Conservation (phyloP, 2,329 filamentous ascomycete species). For the Talaromyces funiculosus region DNA sequence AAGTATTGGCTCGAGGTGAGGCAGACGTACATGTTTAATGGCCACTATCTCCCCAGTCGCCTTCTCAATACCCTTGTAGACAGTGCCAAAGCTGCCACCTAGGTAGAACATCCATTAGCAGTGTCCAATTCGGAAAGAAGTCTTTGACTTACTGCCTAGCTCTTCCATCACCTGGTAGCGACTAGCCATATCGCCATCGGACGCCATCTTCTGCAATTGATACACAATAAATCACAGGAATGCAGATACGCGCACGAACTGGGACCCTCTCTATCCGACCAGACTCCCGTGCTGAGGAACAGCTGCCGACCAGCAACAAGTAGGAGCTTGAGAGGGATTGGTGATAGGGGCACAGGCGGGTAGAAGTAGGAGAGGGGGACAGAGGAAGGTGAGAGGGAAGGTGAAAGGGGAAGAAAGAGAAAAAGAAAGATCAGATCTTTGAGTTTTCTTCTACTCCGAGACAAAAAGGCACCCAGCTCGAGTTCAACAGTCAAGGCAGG, state of each 20-base stretch:
- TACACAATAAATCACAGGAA: background rate
- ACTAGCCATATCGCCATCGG: conserved; percentile 57
- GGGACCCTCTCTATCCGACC: background rate
- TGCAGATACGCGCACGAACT: conserved; percentile 1
- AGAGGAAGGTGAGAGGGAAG: background rate
- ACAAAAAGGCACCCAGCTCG: background rate
- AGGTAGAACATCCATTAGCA: conserved; percentile 17
- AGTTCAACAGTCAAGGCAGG: background rate
- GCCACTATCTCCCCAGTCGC: conserved; percentile 87
- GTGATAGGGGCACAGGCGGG: background rate
- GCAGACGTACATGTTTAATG: conserved; percentile 77
- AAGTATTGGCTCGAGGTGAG: background rate
- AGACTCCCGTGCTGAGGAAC: conserved; percentile 6
- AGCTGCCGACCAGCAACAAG: conserved; percentile 10
- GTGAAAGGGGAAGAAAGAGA: background rate
- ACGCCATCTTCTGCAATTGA: conserved; percentile 30
- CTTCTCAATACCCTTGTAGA: conserved; percentile 94
- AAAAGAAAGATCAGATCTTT: background rate
- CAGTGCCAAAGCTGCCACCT: conserved; percentile 94
- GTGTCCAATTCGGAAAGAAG: background rate
- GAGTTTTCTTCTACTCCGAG: conserved; percentile 1
- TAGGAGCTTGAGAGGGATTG: conserved; percentile 6
- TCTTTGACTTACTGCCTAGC: conserved; percentile 65
- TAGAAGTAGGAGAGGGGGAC: background rate
- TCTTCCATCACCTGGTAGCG: conserved; percentile 95